phyloP scores from a whole-genome alignment of 2,329 filamentous ascomycete genomes.

The Stachybotrys chlorohalonatus region DNA sequence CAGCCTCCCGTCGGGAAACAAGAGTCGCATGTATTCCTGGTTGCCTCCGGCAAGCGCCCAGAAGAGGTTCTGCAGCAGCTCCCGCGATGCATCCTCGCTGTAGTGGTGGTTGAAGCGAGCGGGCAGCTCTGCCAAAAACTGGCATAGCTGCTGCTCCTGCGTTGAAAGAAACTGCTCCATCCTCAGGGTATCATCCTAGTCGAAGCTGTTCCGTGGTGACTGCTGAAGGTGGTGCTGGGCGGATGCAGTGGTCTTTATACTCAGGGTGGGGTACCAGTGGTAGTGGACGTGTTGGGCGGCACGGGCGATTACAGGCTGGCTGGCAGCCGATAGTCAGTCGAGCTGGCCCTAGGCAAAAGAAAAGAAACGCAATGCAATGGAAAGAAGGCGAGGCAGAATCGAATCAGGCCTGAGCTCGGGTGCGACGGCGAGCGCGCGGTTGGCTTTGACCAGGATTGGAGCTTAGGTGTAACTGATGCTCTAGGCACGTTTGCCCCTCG shows the following conservation, averaged over 20 bases:
- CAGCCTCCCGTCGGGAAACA: conserved; percentile 73
- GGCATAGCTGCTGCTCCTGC: conserved; percentile 74
- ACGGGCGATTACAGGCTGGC: background rate
- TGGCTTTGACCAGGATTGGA: too few relatives aligned
- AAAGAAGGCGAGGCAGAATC: too few relatives aligned
- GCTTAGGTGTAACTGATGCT: too few relatives aligned
- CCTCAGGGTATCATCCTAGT: conserved; percentile 18
- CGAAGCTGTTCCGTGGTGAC: background rate
- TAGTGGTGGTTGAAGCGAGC: conserved; percentile 67
- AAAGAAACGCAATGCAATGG: background rate
- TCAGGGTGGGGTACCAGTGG: background rate
- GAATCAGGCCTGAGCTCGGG: background rate
- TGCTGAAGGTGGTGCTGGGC: background rate
- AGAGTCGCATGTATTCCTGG: conserved; percentile 62
- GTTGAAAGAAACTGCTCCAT: conserved; percentile 51
- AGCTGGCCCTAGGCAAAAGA: background rate
- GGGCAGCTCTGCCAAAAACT: conserved; percentile 72
- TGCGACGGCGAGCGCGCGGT: background rate
- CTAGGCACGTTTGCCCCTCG: too few relatives aligned
- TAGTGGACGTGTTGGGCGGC: background rate
- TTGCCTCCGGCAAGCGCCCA: conserved; percentile 73
- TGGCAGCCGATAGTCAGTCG: background rate
- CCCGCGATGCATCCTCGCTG: conserved; percentile 56
- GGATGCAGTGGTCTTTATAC: background rate
- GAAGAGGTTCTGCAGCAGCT: conserved; percentile 75